Base-by-base conservation (phyloP, 805 yeast species). In the Candida ponderosae region DNA sequence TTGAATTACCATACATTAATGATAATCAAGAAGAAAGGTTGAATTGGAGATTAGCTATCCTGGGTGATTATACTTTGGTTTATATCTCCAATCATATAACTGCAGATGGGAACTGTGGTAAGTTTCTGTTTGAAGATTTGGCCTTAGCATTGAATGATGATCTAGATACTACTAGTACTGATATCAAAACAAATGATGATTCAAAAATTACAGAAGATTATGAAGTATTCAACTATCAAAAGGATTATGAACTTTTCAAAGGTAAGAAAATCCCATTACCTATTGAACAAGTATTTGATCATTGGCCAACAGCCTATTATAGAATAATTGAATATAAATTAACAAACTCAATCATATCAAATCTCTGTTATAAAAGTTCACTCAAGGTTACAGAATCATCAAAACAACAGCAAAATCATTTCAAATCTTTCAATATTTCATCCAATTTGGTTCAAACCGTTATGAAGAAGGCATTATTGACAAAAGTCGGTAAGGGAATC, bases 21-120 rank as follows among this genome's bases (percentile, higher is more conserved):
- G 53, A 41, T 16, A 28, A 38, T 2, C 35, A 24, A 9, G 10
- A 7, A 6, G 13, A 5, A 24, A 9, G 5, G n/a, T 9, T 43
- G 1, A 18, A 42, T 9, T 50, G 53, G 50, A 48, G 38, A 33
- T 20, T 50, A 13, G 45, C 38, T 1, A 29, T 41, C 15, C 26
- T 50, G n/a, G 45, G 47, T 26, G 44, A 40, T 16, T 2, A 33
- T 13, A 50, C 54, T 1, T 9, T 50, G 15, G 43, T 34, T 1
- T 41, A 36, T 32, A 18, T 50, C 14, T 37, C 48, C 8, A 47
- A 45, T 32, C 54, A 50, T 32, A 40, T 39, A 31, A 29, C 46
- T 10, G 36, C 51, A 7, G 54, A 50, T 34, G 54, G 52, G 11
- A 35, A 39, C 2, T 31, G 40, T 30, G 51, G 42, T 5, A 45